Evolutionary conservation across 169 alveolate genomes (phyloP), one percentile per base, ranked within the genome.

Genomic region (Babesia ovata): DNA sequence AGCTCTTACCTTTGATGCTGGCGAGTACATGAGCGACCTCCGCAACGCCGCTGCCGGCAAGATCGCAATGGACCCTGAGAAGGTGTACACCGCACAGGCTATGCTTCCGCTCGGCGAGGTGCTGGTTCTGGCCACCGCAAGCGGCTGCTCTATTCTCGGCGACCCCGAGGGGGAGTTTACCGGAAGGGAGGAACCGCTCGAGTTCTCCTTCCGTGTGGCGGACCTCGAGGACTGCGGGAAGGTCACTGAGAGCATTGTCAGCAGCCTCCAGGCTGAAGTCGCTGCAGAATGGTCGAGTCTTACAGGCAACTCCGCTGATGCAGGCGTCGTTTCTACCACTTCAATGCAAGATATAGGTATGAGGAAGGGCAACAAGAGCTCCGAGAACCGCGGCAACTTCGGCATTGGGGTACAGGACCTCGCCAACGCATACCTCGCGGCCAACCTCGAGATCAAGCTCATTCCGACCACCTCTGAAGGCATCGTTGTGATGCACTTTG

Each of bases 191-290:
- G 81, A 65, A 28, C 36, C 66, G 28, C 75, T 83, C 4, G 85
- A 73, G 77, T 83, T 83, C 70, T 39, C 63, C 60, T 83, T 83
- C 77, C 62, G 62, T 36, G 21, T 75, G 17, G 53, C 90, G 2
- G 84, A 83, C 42, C 83, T 83, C 46, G 85, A 73, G n/a, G 90
- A 83, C 63, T 83, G 90, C 65, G 69, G 57, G 24, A 75, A 83
- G 82, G 69, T 83, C n/a, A 63, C 84, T n/a, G 90, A 83, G 22
- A 59, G 60, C 62, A 74, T 83, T 2, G 21, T 83, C 44, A 42
- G 44, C 48, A 73, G 69, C 44, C 70, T 83, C 65, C 71, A 65
- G 50, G 46, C 58, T 0, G 74, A 81, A 24, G 26, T 81, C 24
- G 78, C 67, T 21, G 66, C 84, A 0, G 75, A 70, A 58, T 56